Conservation (phyloP, 768 basidiomycete species). For the Auriscalpium vulgare region DNA sequence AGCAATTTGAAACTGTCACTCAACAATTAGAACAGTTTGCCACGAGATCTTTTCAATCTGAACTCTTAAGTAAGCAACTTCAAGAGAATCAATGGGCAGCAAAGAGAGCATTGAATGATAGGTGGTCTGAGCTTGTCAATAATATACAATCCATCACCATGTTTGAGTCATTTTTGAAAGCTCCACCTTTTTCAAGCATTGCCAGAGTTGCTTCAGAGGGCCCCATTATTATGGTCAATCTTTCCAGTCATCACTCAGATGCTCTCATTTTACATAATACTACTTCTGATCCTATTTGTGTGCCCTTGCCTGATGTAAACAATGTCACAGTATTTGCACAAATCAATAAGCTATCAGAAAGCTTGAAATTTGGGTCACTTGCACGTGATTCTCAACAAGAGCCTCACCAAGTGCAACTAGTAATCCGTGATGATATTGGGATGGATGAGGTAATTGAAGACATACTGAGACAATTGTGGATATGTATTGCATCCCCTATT, state of each 20-base stretch:
- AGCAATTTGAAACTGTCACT: not conserved
- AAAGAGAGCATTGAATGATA: not conserved
- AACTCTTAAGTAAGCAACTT: not conserved
- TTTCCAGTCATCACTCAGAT: slow-evolving; percentile 3
- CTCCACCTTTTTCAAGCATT: not conserved
- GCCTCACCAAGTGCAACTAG: too few relatives aligned
- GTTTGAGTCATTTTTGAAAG: slow-evolving; percentile 1
- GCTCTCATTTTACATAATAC: slow-evolving; percentile 1
- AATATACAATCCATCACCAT: not conserved
- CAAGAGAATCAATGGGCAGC: not conserved
- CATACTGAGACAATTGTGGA: slow-evolving; percentile 5
- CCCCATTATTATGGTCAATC: slow-evolving; percentile 6
- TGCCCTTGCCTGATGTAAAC: slow-evolving; percentile 2
- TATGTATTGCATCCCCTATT: slow-evolving; percentile 2
- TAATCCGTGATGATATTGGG: too few relatives aligned
- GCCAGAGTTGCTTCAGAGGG: slow-evolving; percentile 1
- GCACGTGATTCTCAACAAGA: not conserved
- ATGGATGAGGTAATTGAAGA: not conserved
- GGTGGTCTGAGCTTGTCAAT: not conserved
- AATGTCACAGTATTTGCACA: not conserved
- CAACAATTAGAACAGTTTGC: not conserved
- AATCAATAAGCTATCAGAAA: not conserved
- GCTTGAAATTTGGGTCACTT: not conserved
- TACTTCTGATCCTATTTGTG: not conserved
- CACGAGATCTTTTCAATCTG: not conserved